Conservation (phyloP, 305 asterid genomes). For the Stenogyne calaminthoides region DNA sequence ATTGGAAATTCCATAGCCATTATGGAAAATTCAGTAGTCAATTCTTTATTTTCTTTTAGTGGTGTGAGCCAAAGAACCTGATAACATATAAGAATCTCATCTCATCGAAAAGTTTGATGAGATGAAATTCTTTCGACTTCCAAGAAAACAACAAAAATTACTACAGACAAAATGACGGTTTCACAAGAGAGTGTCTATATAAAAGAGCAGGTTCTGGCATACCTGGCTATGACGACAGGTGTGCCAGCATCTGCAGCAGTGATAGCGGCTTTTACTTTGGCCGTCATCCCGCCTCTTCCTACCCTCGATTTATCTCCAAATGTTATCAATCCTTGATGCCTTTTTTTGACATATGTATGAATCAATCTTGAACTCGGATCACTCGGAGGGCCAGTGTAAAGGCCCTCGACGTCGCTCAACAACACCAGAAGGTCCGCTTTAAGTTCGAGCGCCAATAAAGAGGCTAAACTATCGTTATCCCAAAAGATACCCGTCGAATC, state of each 20-base stretch:
- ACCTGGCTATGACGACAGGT: constrained; percentile 70
- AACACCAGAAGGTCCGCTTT: constrained; percentile 67
- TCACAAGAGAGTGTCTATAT: too few species aligned
- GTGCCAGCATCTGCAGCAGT: constrained; percentile 61
- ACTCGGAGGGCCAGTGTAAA: constrained; percentile 67
- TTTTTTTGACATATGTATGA: constrained; percentile 54
- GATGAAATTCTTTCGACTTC: too few species aligned
- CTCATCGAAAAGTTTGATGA: too few species aligned
- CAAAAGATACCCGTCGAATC: constrained; percentile 75
- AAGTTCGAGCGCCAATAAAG: constrained; percentile 62
- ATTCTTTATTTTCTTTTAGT: too few species aligned
- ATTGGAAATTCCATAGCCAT: too few species aligned
- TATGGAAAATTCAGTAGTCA: too few species aligned
- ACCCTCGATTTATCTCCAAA: constrained; percentile 75
- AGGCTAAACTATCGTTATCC: constrained; percentile 76
- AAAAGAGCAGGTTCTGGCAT: constrained; percentile 2
- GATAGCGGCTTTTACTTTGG: constrained; percentile 72
- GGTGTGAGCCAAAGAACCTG: too few species aligned
- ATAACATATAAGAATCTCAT: too few species aligned
- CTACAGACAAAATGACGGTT: too few species aligned
- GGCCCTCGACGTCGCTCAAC: constrained; percentile 77
- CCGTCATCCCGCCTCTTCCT: constrained; percentile 77
- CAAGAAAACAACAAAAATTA: too few species aligned
- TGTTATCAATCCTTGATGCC: constrained; percentile 47
- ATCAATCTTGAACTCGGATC: constrained; percentile 61